Conservation (phyloP, 768 basidiomycete species). For the Lepiota venenata region DNA sequence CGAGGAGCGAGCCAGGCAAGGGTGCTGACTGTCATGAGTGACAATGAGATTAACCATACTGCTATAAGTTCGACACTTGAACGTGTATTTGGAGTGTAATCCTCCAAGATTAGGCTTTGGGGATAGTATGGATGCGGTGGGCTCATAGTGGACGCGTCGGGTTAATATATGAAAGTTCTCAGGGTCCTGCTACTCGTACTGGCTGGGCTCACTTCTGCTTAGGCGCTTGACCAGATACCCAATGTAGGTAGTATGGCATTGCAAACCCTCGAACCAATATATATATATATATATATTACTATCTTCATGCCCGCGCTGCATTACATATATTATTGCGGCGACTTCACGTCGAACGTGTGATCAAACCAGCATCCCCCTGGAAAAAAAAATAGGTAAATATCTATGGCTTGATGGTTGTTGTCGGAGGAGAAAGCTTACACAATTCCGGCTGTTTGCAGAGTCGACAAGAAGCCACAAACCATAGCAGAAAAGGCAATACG, state of each 20-base stretch:
- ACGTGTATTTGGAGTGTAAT: slow-evolving; percentile 10
- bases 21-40: background rate
- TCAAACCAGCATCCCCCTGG: slow-evolving; percentile 46
- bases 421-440: slow-evolving; percentile 28
- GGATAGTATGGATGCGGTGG: slow-evolving; percentile 12
- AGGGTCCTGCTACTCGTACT: background rate
- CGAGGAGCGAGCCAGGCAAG: slow-evolving; percentile 9
- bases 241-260: no score
- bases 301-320: no score
- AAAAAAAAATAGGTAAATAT: slow-evolving; percentile 10
- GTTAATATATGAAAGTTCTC: background rate
- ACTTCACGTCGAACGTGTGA: no score
- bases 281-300: no score
- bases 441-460: slow-evolving; percentile 35
- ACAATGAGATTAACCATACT: slow-evolving; percentile 5
- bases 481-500: slow-evolving; percentile 54
- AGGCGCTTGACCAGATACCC: no score
- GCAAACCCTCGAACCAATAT: no score
- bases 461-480: slow-evolving; percentile 27
- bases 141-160: background rate
- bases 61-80: slow-evolving; percentile 8
- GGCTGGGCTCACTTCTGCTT: no score
- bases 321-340: no score
- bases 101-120: background rate
- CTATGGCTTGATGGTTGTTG: no score